Conservation (phyloP, 768 basidiomycete species). For the Dictyophora rubrovolvata region DNA sequence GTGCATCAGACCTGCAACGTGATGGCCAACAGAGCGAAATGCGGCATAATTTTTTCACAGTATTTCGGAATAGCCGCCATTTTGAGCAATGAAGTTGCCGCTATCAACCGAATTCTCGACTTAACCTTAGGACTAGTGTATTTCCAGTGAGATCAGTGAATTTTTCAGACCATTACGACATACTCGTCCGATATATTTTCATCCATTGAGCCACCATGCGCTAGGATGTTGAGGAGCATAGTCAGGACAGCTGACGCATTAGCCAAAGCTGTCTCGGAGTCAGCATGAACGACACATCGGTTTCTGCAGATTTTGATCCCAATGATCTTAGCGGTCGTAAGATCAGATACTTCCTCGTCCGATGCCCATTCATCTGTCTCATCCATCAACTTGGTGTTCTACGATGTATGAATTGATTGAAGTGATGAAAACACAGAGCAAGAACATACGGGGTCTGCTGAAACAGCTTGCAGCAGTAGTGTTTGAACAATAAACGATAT, state of each 20-base stretch:
- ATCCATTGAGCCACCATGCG: constrained; percentile 52
- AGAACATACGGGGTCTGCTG: constrained; percentile 34
- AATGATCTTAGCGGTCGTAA: constrained; percentile 60
- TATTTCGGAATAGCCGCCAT: constrained; percentile 52
- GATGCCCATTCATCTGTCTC: constrained; percentile 63
- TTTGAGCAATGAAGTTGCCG: constrained; percentile 71
- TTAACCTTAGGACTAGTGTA: constrained; percentile 44
- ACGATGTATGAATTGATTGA: background rate
- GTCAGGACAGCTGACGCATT: constrained; percentile 68
- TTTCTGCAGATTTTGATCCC: constrained; percentile 76
- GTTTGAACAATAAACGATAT: constrained; percentile 62
- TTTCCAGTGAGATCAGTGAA: constrained; percentile 10
- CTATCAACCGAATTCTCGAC: constrained; percentile 75
- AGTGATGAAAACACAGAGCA: background rate
- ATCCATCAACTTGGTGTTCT: constrained; percentile 50
- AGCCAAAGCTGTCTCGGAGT: constrained; percentile 47
- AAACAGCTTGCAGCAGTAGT: constrained; percentile 50
- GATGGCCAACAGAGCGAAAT: constrained; percentile 62
- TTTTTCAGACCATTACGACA: constrained; percentile 13
- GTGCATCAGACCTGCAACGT: constrained; percentile 52
- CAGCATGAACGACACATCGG: constrained; percentile 62
- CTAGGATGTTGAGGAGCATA: constrained; percentile 63
- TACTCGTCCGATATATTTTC: constrained; percentile 40
- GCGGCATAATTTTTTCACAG: constrained; percentile 42
- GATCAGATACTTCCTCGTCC: constrained; percentile 47